These are phyloP conservation scores for Achaetomiella virescens DNA, from an alignment of 495 filamentous ascomycete genomes.

Conservation along the genomic window DNA sequence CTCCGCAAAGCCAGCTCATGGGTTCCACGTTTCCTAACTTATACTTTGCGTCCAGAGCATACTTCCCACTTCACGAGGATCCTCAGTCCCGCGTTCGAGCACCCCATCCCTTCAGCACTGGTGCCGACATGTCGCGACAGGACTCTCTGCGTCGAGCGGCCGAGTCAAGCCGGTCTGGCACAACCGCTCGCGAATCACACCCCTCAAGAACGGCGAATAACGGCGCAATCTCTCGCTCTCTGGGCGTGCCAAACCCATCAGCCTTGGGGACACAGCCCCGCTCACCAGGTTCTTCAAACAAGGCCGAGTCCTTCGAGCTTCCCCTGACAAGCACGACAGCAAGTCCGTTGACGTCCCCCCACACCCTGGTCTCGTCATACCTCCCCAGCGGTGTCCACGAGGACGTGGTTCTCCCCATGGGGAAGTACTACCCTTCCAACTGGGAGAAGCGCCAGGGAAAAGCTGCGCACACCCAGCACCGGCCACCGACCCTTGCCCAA, in stretches of 20 bases:
- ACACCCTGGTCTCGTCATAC: conserved; percentile 39
- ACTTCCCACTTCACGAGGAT: conserved; percentile 49
- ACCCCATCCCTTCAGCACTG: conserved; percentile 37
- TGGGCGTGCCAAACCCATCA: too few relatives aligned
- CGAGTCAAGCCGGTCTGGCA: conserved; percentile 15
- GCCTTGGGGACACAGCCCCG: not conserved
- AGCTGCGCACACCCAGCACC: not conserved
- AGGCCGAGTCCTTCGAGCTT: conserved; percentile 12
- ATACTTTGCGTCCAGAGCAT: conserved; percentile 30
- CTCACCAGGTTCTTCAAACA: not conserved
- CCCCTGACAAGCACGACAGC: conserved; percentile 1
- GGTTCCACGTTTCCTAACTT: not conserved
- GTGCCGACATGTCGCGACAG: conserved; percentile 31
- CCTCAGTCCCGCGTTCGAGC: conserved; percentile 30
- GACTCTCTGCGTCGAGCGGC: conserved; percentile 28
- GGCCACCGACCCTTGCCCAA: conserved; percentile 14
- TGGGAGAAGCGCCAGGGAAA: conserved; percentile 36
- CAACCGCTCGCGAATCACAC: not conserved
- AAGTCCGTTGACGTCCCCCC: conserved; percentile 14
- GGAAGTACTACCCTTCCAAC: conserved; percentile 52
- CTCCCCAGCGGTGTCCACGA: conserved; percentile 34
- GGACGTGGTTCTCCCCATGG: conserved; percentile 36
- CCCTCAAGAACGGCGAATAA: conserved; percentile 6
- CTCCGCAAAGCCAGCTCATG: too few relatives aligned
- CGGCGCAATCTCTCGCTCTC: not conserved